phyloP scores from a whole-genome alignment of 306 rosid species.

The Quercus rubra region DNA sequence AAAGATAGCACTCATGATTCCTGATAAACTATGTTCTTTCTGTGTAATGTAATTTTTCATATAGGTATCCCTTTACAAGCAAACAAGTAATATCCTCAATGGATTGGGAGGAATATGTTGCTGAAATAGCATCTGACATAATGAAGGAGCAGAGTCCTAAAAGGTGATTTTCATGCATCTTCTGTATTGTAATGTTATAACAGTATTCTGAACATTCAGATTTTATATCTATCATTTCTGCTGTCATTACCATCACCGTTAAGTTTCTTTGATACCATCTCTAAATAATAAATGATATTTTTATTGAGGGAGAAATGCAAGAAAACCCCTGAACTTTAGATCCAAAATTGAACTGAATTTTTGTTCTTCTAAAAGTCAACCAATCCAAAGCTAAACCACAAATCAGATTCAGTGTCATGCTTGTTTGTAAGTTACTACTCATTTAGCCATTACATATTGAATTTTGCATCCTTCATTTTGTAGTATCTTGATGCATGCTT shows the following conservation, averaged over 20 bases:
- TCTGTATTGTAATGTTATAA: slow-evolving; percentile 3
- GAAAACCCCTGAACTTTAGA: too few relatives aligned
- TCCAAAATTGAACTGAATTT: too few relatives aligned
- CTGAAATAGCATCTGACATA: slow-evolving; percentile 88
- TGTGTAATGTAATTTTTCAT: slow-evolving; percentile 22
- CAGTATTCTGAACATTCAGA: not conserved
- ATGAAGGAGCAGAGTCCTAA: slow-evolving; percentile 98
- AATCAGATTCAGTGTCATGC: not conserved
- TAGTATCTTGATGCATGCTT: not conserved
- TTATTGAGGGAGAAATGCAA: not conserved
- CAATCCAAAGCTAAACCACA: too few relatives aligned
- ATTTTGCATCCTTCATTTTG: not conserved
- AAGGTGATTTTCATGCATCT: slow-evolving; percentile 40
- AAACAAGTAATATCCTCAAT: slow-evolving; percentile 75
- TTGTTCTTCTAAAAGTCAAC: too few relatives aligned
- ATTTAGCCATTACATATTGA: not conserved
- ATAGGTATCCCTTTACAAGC: slow-evolving; percentile 79
- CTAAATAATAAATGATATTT: not conserved
- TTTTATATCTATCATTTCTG: not conserved
- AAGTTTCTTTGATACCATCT: not conserved
- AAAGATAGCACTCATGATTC: slow-evolving; percentile 10
- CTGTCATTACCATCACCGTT: not conserved
- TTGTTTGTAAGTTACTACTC: not conserved
- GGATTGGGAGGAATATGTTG: slow-evolving; percentile 97
- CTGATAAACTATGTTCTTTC: slow-evolving; percentile 18